Conservation (phyloP, 192 early-diverging fungal genomes). For the Borealophlyctis nickersoniae region DNA sequence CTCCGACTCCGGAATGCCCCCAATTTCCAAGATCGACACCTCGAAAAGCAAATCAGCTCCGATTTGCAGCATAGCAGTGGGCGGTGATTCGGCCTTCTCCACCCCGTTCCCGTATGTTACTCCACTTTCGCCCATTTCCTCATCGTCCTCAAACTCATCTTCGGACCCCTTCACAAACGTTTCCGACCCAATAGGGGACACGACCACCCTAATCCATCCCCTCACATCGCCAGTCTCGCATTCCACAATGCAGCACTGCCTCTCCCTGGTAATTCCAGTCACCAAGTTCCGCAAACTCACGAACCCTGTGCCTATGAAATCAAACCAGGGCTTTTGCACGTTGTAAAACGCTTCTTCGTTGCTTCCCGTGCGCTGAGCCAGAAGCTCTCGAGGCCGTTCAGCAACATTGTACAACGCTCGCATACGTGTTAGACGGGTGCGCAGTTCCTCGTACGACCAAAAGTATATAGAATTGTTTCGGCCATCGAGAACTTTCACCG, state of each 20-base stretch:
- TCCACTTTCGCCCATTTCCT: conserved; percentile 4
- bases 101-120: background rate
- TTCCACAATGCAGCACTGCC: background rate
- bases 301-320: conserved; percentile 21
- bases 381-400: conserved; percentile 6
- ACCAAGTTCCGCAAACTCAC: conserved; percentile 24
- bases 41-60: conserved; percentile 61
- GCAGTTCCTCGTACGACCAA: conserved; percentile 65
- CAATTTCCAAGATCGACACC: conserved; percentile 55
- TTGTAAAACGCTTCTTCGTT: conserved; percentile 20
- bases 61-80: conserved; percentile 35
- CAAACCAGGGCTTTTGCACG: conserved; percentile 18
- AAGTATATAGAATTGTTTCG: conserved; percentile 47
- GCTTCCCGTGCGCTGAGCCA: background rate
- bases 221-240: conserved; percentile 7
- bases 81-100: conserved; percentile 14
- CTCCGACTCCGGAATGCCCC: conserved; percentile 55
- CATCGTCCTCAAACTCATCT: background rate
- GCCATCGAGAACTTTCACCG: conserved; percentile 50
- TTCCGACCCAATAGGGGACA: conserved; percentile 12
- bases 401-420: conserved; percentile 29
- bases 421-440: conserved; percentile 64
- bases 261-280: conserved; percentile 19
- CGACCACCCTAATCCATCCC: conserved; percentile 11
- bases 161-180: background rate